Evolutionary conservation across 495 filamentous ascomycete species (phyloP), one percentile per base, ranked within the genome.

Genomic region (Staphylotrichum longicolle): DNA sequence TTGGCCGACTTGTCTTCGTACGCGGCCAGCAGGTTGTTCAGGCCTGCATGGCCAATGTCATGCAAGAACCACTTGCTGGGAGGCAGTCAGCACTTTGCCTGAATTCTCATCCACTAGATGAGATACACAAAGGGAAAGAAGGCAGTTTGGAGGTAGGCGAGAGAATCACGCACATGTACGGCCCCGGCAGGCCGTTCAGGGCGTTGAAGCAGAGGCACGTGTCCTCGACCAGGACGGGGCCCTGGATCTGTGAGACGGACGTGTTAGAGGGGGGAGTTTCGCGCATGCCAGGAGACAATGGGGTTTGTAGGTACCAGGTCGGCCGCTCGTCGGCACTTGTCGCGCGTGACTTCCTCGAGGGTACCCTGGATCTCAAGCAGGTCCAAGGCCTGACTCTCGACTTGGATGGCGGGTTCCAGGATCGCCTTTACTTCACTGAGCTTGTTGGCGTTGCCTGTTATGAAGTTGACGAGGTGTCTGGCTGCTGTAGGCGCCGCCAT

Each of bases 391-490:
- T 89, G 86, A 76, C 76, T 94, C 56, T 85, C 78, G 51, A 98
- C 78, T 46, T 88, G 77, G 64, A 95, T 86, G 35, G 85, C 81
- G 57, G 82, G 83, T 58, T 86, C 86, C 15, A 98, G 82, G 67
- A 98, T 97, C 11, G 88, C 87, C 70, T 86, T 83, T 64, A 96
- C 91, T 76, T 98, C 94, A 60, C 73, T 71, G 53, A 98, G 83
- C 77, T 98, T 98, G 78, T 96, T 95, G 65, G 84, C 82, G 78
- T 98, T 98, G 65, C 93, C 89, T 3, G 95, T 98, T 68, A 98
- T 96, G 80, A 98, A 98, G 79, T 96, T 91, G 41, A 98, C 66
- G 2, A 68, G 63, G 52, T 69, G 74, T 7, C 63, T 62, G 49
- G 65, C 65, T 46, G 53, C 52, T 10, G 60, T 61, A 8, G 68